Evolutionary conservation across 306 rosid species (phyloP).

Genomic region (Corylus heterophylla): DNA sequence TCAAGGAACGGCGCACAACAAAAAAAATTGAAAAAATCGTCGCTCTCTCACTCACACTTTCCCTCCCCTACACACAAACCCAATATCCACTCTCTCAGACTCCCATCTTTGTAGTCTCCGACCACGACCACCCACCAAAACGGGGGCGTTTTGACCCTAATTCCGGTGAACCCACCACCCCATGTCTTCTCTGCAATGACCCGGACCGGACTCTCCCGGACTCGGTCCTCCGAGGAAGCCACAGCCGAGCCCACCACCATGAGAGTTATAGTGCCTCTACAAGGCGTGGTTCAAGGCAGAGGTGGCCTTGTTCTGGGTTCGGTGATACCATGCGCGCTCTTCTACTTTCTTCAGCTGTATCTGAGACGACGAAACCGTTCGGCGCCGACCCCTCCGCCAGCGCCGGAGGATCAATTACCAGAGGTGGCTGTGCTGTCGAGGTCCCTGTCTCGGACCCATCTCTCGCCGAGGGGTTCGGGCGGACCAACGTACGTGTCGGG

Average conservation of each 20-base stretch:
- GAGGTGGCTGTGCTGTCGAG: constrained; percentile 47
- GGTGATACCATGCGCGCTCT: constrained; percentile 87
- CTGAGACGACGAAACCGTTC: constrained; percentile 58
- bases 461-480: constrained; percentile 44
- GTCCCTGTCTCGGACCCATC: constrained; percentile 51
- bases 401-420: constrained; percentile 28
- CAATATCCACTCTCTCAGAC: neutral
- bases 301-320: constrained; percentile 92
- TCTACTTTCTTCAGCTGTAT: constrained; percentile 77
- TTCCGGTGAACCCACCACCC: neutral
- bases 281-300: constrained; percentile 85
- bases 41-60: constrained; percentile 7
- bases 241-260: constrained; percentile 36
- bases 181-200: constrained; percentile 39
- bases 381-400: constrained; percentile 28
- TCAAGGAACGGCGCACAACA: constrained; percentile 26
- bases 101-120: constrained; percentile 37
- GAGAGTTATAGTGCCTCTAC: constrained; percentile 93
- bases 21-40: neutral
- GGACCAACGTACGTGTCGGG: constrained; percentile 54
- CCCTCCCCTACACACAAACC: neutral
- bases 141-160: neutral
- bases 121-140: constrained; percentile 2
- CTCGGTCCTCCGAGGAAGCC: constrained; percentile 15
- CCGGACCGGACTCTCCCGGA: constrained; percentile 20